Percentiles rank a stretch among this genome's conserved stretches.
These are phyloP conservation scores for Mediolabrus comicus DNA, from an alignment of 108 stramenopile species.

Conservation along the genomic window DNA sequence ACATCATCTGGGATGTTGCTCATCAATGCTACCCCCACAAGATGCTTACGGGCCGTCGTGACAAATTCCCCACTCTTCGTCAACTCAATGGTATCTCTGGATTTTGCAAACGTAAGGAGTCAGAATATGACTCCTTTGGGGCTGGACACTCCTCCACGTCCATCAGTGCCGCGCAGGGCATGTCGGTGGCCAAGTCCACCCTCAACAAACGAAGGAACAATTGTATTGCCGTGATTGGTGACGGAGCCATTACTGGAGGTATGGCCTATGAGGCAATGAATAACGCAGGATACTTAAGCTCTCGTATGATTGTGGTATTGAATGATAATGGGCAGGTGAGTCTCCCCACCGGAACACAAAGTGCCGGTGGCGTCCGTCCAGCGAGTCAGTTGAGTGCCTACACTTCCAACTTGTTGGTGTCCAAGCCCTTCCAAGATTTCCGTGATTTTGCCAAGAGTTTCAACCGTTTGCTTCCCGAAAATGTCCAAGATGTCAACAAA, in stretches of 20 bases:
- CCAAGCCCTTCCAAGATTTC: conserved; percentile 95
- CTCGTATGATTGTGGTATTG: conserved; percentile 94
- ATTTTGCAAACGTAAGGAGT: conserved; percentile 94
- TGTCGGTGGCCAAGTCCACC: conserved; percentile 90
- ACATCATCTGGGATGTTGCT: conserved; percentile 97
- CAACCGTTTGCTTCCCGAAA: conserved; percentile 90
- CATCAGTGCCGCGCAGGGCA: conserved; percentile 94
- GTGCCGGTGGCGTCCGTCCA: conserved; percentile 91
- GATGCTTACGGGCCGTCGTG: conserved; percentile 92
- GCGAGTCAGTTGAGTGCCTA: conserved; percentile 89
- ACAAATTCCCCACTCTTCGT: conserved; percentile 79
- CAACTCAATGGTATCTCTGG: conserved; percentile 91
- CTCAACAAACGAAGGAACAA: conserved; percentile 88
- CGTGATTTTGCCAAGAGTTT: conserved; percentile 92
- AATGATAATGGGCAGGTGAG: conserved; percentile 99
- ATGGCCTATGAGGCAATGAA: conserved; percentile 99
- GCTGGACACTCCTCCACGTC: conserved; percentile 94
- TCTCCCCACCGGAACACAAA: conserved; percentile 95
- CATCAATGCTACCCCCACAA: conserved; percentile 98
- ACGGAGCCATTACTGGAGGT: conserved; percentile 98
- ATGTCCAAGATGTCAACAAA: conserved; percentile 94
- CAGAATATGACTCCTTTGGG: conserved; percentile 94
- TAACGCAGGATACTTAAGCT: conserved; percentile 89
- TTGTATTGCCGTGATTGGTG: conserved; percentile 97
- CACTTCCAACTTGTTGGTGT: conserved; percentile 91